These are phyloP conservation scores for Chytriomyces sp. DNA, from an alignment of 192 early-diverging fungal genomes.

Conservation along the genomic window DNA sequence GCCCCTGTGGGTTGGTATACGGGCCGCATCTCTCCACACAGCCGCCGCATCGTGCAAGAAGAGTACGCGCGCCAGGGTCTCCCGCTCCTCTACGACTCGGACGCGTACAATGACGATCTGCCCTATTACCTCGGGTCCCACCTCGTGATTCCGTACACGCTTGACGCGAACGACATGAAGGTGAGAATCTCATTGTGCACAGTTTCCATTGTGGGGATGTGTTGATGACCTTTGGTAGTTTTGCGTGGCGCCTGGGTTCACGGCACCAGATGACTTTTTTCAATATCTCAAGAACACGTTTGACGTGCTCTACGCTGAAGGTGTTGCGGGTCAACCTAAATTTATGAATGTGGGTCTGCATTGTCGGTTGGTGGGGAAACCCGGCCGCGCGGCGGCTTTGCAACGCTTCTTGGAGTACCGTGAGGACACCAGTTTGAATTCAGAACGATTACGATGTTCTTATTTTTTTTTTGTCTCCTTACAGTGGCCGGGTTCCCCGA, in stretches of 20 bases:
- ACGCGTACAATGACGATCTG: slow-evolving; percentile 61
- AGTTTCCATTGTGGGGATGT: neutral
- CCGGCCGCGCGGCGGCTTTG: slow-evolving; percentile 47
- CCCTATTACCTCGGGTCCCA: slow-evolving; percentile 50
- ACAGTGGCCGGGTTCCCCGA: slow-evolving; percentile 37
- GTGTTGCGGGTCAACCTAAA: slow-evolving; percentile 38
- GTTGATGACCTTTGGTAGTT: neutral
- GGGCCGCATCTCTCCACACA: slow-evolving; percentile 45
- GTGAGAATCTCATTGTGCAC: slow-evolving; percentile 31
- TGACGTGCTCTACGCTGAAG: slow-evolving; percentile 52
- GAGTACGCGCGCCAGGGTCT: slow-evolving; percentile 46
- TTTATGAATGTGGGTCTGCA: slow-evolving; percentile 58
- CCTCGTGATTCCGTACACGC: slow-evolving; percentile 52
- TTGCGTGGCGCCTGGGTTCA: slow-evolving; percentile 54
- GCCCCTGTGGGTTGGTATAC: slow-evolving; percentile 58
- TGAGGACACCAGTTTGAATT: neutral
- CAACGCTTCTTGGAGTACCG: slow-evolving; percentile 49
- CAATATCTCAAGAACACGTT: slow-evolving; percentile 55
- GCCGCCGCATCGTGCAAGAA: slow-evolving; percentile 38
- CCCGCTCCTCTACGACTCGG: slow-evolving; percentile 54
- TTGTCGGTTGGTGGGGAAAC: slow-evolving; percentile 53
- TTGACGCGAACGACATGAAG: slow-evolving; percentile 61
- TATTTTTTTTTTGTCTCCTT: neutral
- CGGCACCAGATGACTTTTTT: slow-evolving; percentile 46
- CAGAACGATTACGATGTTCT: neutral